A percentile compares a stretch with the other conserved stretches of the same genome.
Conservation (phyloP, 1,284 basidiomycete genomes). For the Pascua guehoae region DNA sequence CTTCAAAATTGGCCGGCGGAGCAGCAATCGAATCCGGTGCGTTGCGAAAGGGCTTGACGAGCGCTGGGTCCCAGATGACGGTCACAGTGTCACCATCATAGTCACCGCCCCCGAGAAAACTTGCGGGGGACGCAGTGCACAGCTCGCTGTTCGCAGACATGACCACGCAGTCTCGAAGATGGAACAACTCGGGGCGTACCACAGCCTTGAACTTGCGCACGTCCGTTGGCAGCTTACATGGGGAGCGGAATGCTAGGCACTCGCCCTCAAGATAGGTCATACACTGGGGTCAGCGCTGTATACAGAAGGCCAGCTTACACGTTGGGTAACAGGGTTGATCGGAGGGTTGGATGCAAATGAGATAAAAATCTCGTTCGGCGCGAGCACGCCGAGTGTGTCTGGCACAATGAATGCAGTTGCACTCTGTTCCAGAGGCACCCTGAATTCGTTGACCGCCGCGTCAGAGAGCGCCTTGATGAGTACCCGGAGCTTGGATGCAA, state of each 20-base stretch:
- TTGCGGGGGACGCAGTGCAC: slow-evolving; percentile 37
- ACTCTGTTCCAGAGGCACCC: slow-evolving; percentile 28
- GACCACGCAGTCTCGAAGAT: slow-evolving; percentile 38
- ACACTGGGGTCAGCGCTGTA: slow-evolving; percentile 4
- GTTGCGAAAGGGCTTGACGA: slow-evolving; percentile 32
- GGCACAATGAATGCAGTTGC: slow-evolving; percentile 39
- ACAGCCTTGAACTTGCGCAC: slow-evolving; percentile 35
- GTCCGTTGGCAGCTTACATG: slow-evolving; percentile 43
- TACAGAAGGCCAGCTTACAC: slow-evolving; percentile 1
- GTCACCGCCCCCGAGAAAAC: slow-evolving; percentile 40
- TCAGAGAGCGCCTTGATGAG: slow-evolving; percentile 21
- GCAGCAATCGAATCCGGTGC: slow-evolving; percentile 25
- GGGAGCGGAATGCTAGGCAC: slow-evolving; percentile 31
- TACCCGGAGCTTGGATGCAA: slow-evolving; percentile 24
- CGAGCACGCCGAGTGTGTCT: slow-evolving; percentile 28
- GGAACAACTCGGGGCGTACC: slow-evolving; percentile 28
- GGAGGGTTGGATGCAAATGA: slow-evolving; percentile 22
- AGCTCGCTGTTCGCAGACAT: slow-evolving; percentile 28
- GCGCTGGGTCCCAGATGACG: slow-evolving; percentile 28
- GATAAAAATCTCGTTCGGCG: slow-evolving; percentile 35
- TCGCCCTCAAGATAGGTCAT: slow-evolving; percentile 28
- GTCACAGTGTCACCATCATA: slow-evolving; percentile 42
- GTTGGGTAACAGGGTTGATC: slow-evolving; percentile 20
- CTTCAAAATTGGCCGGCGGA: slow-evolving; percentile 22
- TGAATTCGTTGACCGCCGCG: slow-evolving; percentile 22